phyloP scores from a whole-genome alignment of 352 stramenopile genomes.

The Pythium volutum region DNA sequence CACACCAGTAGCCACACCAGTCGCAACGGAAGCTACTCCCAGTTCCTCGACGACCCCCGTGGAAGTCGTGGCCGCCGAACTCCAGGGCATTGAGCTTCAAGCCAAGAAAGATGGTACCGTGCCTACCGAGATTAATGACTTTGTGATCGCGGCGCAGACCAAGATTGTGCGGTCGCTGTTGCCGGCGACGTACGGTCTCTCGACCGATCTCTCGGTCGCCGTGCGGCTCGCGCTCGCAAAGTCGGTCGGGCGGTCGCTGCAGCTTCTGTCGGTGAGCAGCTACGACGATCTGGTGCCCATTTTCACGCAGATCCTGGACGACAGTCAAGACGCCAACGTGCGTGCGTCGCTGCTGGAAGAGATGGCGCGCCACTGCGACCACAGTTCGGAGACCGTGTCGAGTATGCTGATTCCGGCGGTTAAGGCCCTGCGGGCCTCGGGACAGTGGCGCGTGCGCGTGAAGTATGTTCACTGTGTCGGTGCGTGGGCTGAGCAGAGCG shows the following conservation, averaged over 20 bases:
- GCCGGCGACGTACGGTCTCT: conserved; percentile 71
- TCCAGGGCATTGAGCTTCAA: conserved; percentile 28
- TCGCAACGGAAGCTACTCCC: background rate
- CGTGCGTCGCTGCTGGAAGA: conserved; percentile 80
- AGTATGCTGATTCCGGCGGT: conserved; percentile 72
- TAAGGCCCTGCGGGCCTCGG: conserved; percentile 58
- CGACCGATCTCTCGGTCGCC: conserved; percentile 72
- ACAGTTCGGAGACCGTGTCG: conserved; percentile 55
- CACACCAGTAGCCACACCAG: background rate
- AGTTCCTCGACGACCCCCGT: conserved; percentile 6
- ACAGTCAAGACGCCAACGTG: conserved; percentile 76
- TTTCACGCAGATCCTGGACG: conserved; percentile 78
- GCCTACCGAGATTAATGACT: conserved; percentile 26
- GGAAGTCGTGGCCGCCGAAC: conserved; percentile 27
- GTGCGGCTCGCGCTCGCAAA: conserved; percentile 72
- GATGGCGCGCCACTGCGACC: conserved; percentile 75
- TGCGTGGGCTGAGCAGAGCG: conserved; percentile 68
- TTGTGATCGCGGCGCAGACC: conserved; percentile 52
- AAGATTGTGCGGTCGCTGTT: conserved; percentile 84
- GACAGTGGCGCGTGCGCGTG: conserved; percentile 79
- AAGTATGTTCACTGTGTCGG: conserved; percentile 85
- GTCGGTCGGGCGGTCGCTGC: conserved; percentile 69
- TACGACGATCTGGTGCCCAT: conserved; percentile 84
- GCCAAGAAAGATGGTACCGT: conserved; percentile 8
- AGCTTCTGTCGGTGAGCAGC: conserved; percentile 59